Conservation (phyloP, 169 alveolate genomes). For the Amoebophrya sp. region DNA sequence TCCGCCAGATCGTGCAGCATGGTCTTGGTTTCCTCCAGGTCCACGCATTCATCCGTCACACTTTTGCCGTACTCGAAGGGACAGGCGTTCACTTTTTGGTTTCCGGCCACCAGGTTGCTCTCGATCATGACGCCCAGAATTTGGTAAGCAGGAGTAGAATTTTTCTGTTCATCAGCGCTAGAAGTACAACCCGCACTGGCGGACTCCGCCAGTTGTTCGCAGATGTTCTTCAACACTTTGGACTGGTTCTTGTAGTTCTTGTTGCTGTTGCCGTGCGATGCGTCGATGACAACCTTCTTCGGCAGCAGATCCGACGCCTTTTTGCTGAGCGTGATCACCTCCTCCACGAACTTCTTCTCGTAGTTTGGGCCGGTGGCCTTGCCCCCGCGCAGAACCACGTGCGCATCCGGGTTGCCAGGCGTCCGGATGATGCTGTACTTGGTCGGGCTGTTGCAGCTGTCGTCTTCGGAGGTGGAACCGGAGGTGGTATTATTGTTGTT, state of each 20-base stretch:
- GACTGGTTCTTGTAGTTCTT: constrained; percentile 34
- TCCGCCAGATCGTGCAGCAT: constrained; percentile 21
- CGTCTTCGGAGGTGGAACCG: too few relatives aligned
- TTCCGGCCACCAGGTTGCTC: constrained; percentile 28
- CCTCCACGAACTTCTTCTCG: constrained; percentile 15
- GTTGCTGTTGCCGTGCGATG: constrained; percentile 35
- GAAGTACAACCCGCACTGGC: too few relatives aligned
- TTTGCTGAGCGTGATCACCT: background rate
- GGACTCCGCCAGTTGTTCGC: background rate
- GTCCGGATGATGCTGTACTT: background rate
- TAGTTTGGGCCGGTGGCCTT: constrained; percentile 17
- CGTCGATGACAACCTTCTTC: background rate
- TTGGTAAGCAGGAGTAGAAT: too few relatives aligned
- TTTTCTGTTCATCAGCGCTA: too few relatives aligned
- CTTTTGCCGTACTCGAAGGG: background rate
- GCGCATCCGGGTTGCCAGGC: constrained; percentile 14
- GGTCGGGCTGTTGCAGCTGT: too few relatives aligned
- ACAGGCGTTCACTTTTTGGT: background rate
- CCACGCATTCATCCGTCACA: constrained; percentile 30
- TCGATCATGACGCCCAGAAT: constrained; percentile 34
- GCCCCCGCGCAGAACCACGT: constrained; percentile 33
- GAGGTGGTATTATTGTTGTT: too few relatives aligned
- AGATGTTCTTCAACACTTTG: background rate
- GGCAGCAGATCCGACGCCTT: background rate
- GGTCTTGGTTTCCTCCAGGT: background rate